Base-by-base conservation (phyloP, 116 monocot species). In the Zostera marina region DNA sequence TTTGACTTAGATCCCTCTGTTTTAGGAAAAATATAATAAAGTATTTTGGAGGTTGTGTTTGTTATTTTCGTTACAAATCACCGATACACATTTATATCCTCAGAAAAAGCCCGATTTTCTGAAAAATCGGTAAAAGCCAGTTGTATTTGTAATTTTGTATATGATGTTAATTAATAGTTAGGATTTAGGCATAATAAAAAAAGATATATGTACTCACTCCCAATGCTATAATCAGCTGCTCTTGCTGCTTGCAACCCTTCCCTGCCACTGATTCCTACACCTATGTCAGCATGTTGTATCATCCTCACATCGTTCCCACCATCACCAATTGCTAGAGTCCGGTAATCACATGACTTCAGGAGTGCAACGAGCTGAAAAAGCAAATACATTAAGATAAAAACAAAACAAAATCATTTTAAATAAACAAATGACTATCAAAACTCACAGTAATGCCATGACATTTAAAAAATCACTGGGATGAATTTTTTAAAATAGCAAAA, bases 261-360 rank as follows among this genome's bases (percentile, higher is more conserved):
- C 63, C 80, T 74, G 8, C 98, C 98, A 73, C 98, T 98, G 58
- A 98, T 98, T 43, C 98, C 98, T 3, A 98, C 86, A 62, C 98
- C 98, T 74, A 98, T 98, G 47, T 98, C 76, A 54, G 98, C 98
- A 51, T 85, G 82, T 49, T 98, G 98, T 72, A 98, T 98, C 98
- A 98, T 98, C 52, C 98, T 85, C 45, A 98, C 98, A 86, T 98
- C 90, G 79, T 98, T 98, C 43, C 98, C 98, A 68, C 98, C 98
- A 76, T 98, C 98, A 53, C 98, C 98, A 72, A 98, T 80, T 22
- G 98, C 98, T 49, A 98, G 55, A 47, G 90, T 98, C 71, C 77
- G 77, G 74, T 78, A 98, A 41, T 90, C 98, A 45, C 86, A 83
- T 61, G 81, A 80, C 63, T 86, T 98, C 13, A 98, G 59, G 53